These are phyloP conservation scores for Penicillium sclerotigenum DNA, from an alignment of 2,329 filamentous ascomycete genomes.

Conservation along the genomic window DNA sequence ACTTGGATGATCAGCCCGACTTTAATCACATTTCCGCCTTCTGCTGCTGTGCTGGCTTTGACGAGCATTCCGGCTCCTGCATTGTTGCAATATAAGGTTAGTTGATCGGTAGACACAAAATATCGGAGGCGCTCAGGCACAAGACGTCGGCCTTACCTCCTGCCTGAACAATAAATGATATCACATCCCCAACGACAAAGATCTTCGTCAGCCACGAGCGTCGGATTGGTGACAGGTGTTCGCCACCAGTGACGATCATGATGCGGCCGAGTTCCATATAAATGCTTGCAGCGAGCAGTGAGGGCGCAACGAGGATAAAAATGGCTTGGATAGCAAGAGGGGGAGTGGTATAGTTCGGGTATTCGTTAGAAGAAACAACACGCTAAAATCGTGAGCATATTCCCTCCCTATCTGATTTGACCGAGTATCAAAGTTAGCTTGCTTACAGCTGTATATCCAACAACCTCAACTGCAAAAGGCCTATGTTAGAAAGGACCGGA, in stretches of 20 bases:
- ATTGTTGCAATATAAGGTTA: background rate
- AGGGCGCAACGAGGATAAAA: slow-evolving; percentile 31
- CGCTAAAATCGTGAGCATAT: background rate
- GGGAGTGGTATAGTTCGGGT: background rate
- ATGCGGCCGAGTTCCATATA: slow-evolving; percentile 32
- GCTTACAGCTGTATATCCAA: background rate
- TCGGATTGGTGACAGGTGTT: slow-evolving; percentile 21
- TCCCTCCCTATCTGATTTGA: background rate
- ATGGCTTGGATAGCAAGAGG: slow-evolving; percentile 22
- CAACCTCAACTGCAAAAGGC: background rate
- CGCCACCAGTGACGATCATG: slow-evolving; percentile 21
- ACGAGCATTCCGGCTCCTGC: background rate
- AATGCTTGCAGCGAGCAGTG: slow-evolving; percentile 31
- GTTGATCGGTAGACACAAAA: background rate
- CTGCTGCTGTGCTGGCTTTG: background rate
- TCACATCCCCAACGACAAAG: slow-evolving; percentile 30
- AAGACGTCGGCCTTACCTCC: slow-evolving; percentile 18
- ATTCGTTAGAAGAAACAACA: background rate
- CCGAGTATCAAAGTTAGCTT: background rate
- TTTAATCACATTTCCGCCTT: background rate
- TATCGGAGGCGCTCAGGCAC: background rate
- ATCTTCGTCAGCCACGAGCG: slow-evolving; percentile 29
- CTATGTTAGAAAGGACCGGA: background rate
- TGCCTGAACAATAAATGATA: slow-evolving; percentile 31
- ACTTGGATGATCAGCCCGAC: background rate